phyloP scores from a whole-genome alignment of 2,329 filamentous ascomycete species.

The Chaetomiaceae sp. region DNA sequence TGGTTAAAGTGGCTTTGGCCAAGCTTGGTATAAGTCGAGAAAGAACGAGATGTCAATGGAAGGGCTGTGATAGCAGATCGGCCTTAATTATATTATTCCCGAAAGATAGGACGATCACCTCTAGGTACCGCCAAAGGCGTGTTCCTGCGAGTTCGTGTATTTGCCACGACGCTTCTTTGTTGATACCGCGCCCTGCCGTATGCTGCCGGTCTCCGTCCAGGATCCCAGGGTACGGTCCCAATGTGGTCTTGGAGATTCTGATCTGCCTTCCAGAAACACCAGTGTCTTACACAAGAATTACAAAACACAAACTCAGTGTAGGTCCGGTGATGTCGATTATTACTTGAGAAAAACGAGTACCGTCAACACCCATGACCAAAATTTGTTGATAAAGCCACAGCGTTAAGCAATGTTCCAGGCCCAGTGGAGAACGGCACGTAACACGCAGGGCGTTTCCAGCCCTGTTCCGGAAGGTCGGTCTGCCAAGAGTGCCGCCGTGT shows the following conservation, averaged over 20 bases:
- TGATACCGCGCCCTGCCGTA: conserved; percentile 3
- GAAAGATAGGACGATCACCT: no score
- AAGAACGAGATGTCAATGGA: no score
- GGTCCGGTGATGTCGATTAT: conserved; percentile 19
- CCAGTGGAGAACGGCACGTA: neutral
- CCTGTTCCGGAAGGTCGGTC: conserved; percentile 10
- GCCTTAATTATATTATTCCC: no score
- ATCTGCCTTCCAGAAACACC: conserved; percentile 4
- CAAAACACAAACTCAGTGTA: conserved; percentile 10
- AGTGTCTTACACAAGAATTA: conserved; percentile 14
- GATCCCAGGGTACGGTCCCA: neutral
- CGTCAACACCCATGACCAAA: neutral
- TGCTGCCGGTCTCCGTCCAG: neutral
- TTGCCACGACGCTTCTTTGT: conserved; percentile 1
- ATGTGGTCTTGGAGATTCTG: neutral
- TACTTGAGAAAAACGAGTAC: conserved; percentile 16
- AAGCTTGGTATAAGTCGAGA: no score
- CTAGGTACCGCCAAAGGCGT: no score
- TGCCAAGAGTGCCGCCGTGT: neutral
- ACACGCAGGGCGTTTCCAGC: neutral
- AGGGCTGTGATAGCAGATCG: no score
- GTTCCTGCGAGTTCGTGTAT: no score
- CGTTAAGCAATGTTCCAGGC: neutral
- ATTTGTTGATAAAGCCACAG: neutral
- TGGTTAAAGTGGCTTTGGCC: no score